These are phyloP conservation scores for Cucurbitaria berberidis DNA, from an alignment of 2,329 filamentous ascomycete genomes.

Conservation along the genomic window DNA sequence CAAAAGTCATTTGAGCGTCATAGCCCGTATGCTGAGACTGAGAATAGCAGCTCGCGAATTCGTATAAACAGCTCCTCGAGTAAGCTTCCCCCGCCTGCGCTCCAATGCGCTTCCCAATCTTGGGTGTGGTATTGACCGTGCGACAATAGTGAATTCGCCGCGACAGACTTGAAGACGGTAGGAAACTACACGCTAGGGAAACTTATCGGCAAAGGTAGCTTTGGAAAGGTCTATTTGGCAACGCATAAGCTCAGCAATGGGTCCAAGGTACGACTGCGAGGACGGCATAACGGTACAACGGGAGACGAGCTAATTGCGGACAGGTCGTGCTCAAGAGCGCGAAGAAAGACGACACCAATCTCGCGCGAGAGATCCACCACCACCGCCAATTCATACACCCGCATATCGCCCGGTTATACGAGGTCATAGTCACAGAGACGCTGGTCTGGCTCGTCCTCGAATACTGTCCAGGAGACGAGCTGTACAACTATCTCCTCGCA, in stretches of 20 bases:
- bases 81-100: constrained; percentile 56
- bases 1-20: background rate
- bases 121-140: constrained; percentile 21
- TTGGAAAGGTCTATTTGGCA: constrained; percentile 97
- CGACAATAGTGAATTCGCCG: constrained; percentile 81
- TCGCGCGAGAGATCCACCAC: constrained; percentile 97
- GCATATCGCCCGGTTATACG: constrained; percentile 94
- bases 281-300: background rate
- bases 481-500: constrained; percentile 93
- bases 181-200: constrained; percentile 93
- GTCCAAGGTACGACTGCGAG: constrained; percentile 75
- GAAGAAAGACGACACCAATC: constrained; percentile 92
- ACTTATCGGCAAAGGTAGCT: constrained; percentile 95
- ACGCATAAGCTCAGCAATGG: constrained; percentile 98
- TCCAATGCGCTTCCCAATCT: constrained; percentile 4
- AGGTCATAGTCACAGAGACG: constrained; percentile 95
- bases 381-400: constrained; percentile 97
- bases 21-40: background rate
- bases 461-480: constrained; percentile 94
- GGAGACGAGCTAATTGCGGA: constrained; percentile 17
- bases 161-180: constrained; percentile 86
- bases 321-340: constrained; percentile 98
- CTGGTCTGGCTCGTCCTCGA: constrained; percentile 97
- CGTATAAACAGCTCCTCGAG: constrained; percentile 95
- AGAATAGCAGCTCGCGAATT: constrained; percentile 79